Percentiles rank a stretch among this genome's conserved stretches.
Conservation (phyloP, 768 basidiomycete genomes). For the Tephrocybe sp. region DNA sequence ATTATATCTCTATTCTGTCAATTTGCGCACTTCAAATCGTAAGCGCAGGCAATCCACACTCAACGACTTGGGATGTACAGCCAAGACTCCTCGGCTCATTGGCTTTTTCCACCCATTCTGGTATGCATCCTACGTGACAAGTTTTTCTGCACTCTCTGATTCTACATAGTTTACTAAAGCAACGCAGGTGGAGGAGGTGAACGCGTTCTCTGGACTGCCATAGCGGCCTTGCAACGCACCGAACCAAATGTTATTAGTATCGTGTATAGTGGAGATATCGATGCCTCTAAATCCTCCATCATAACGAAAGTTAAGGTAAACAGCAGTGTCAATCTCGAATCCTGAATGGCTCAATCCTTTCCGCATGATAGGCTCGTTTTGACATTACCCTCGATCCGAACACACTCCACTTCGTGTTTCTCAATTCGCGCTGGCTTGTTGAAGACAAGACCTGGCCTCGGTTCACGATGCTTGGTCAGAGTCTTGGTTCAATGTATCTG, state of each 20-base stretch:
- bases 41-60: conserved; percentile 8
- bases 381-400: conserved; percentile 67
- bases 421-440: conserved; percentile 65
- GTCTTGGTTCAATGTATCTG: conserved; percentile 80
- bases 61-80: conserved; percentile 21
- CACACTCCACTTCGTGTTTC: conserved; percentile 78
- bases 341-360: not conserved
- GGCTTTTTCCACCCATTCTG: conserved; percentile 98
- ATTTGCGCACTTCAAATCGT: conserved; percentile 9
- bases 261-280: conserved; percentile 88
- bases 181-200: conserved; percentile 98
- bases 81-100: conserved; percentile 38
- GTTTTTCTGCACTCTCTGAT: conserved; percentile 25
- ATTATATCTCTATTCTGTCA: conserved; percentile 9
- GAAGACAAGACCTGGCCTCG: conserved; percentile 81
- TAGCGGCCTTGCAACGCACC: conserved; percentile 69
- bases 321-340: not conserved
- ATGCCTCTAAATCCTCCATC: conserved; percentile 77
- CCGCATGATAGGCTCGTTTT: conserved; percentile 62
- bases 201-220: conserved; percentile 91
- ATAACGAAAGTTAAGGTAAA: conserved; percentile 75
- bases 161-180: conserved; percentile 41
- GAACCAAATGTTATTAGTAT: conserved; percentile 66
- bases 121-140: conserved; percentile 39
- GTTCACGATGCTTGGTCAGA: conserved; percentile 94